A percentile compares a stretch with the other conserved stretches of the same genome.
phyloP scores from a whole-genome alignment of 2,329 filamentous ascomycete species.

The Ilyonectria sp. region DNA sequence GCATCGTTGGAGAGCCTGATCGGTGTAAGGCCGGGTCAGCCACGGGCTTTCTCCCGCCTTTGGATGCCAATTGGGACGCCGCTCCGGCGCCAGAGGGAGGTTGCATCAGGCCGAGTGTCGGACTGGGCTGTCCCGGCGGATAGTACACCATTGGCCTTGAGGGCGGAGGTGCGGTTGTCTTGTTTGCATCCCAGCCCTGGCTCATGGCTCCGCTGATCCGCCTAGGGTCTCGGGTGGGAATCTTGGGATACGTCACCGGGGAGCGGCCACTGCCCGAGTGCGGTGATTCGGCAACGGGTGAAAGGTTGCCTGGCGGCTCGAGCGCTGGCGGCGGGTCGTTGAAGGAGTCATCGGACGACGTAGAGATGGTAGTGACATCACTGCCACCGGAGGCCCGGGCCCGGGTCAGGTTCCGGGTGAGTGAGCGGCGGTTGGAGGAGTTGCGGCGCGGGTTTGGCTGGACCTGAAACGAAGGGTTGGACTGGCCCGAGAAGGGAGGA shows the following conservation, averaged over 20 bases:
- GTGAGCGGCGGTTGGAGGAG: conserved; percentile 38
- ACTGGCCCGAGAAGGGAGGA: conserved; percentile 45
- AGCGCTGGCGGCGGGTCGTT: conserved; percentile 38
- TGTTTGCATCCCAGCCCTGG: conserved; percentile 11
- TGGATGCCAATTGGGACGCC: conserved; percentile 19
- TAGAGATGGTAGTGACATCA: conserved; percentile 52
- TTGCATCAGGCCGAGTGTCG: conserved; percentile 57
- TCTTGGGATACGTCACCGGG: conserved; percentile 52
- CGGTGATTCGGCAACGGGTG: conserved; percentile 66
- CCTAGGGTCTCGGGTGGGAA: conserved; percentile 44
- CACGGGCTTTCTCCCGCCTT: conserved; percentile 24
- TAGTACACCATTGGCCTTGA: conserved; percentile 52
- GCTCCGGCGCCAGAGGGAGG: conserved; percentile 27
- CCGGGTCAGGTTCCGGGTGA: conserved; percentile 41
- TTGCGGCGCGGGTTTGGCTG: conserved; percentile 42
- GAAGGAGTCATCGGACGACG: conserved; percentile 47
- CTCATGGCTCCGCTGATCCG: conserved; percentile 36
- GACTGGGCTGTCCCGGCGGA: conserved; percentile 59
- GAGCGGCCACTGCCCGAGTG: conserved; percentile 51
- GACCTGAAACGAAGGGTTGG: conserved; percentile 46
- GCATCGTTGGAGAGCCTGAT: conserved; percentile 55
- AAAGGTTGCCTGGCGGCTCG: conserved; percentile 54
- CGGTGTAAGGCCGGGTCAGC: conserved; percentile 42
- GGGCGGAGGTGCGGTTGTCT: conserved; percentile 52
- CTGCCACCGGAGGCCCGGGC: conserved; percentile 51